Conservation (phyloP, 1,284 basidiomycete genomes). For the Tylopilus sp. region DNA sequence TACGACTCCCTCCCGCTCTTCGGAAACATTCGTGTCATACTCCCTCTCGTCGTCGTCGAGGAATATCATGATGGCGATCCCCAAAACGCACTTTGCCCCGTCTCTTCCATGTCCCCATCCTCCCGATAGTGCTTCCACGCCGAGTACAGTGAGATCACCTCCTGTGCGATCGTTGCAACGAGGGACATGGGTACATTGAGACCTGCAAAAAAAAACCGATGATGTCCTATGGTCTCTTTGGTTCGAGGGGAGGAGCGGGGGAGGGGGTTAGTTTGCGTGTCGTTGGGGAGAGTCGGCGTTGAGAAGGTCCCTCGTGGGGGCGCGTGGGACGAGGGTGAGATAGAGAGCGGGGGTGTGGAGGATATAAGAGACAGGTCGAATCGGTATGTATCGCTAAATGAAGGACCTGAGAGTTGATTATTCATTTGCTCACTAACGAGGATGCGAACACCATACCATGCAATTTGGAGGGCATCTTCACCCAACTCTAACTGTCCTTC, state of each 20-base stretch:
- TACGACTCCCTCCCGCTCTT: conserved; percentile 35
- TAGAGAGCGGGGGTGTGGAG: conserved; percentile 95
- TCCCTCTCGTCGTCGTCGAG: conserved; percentile 21
- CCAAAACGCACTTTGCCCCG: conserved; percentile 27
- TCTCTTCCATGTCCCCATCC: conserved; percentile 53
- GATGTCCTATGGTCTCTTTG: conserved; percentile 71
- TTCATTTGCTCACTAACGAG: too few relatives aligned
- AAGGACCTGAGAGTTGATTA: conserved; percentile 75
- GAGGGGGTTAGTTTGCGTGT: conserved; percentile 37
- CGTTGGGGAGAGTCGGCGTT: conserved; percentile 24
- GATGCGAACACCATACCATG: conserved; percentile 62
- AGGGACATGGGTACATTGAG: conserved; percentile 88
- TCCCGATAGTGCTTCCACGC: conserved; percentile 88
- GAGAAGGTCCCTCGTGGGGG: conserved; percentile 59
- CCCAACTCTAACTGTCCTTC: conserved; percentile 75
- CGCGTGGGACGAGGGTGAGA: conserved; percentile 81
- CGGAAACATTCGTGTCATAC: conserved; percentile 32
- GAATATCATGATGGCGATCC: conserved; percentile 27
- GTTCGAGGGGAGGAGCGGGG: conserved; percentile 62
- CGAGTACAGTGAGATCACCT: conserved; percentile 90
- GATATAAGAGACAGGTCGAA: conserved; percentile 92
- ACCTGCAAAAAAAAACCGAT: conserved; percentile 82
- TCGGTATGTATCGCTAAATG: conserved; percentile 94
- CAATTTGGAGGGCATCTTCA: conserved; percentile 76
- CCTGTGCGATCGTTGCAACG: conserved; percentile 90